Conservation (phyloP, 352 stramenopile genomes). For the Phytophthora rubi region DNA sequence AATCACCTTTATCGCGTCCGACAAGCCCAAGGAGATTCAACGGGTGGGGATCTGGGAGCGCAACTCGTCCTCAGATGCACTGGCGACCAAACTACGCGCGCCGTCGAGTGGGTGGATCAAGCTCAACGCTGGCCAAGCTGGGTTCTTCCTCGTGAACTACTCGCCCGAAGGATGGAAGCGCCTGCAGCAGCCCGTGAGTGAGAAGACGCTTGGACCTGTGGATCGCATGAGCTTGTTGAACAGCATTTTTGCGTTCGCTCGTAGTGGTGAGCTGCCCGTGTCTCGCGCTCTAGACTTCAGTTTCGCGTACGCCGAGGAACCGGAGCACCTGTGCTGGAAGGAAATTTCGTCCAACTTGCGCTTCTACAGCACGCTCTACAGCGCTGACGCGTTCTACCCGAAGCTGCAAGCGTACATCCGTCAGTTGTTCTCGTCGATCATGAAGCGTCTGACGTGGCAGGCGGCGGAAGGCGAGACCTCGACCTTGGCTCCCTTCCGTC, state of each 20-base stretch:
- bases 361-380: constrained; percentile 71
- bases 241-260: constrained; percentile 93
- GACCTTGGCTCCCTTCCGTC: constrained; percentile 65
- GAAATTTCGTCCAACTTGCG: constrained; percentile 71
- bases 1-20: constrained; percentile 67
- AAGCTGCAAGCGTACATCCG: constrained; percentile 72
- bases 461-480: constrained; percentile 46
- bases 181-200: constrained; percentile 70
- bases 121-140: constrained; percentile 95
- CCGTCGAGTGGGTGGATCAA: constrained; percentile 87
- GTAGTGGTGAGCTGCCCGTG: constrained; percentile 59
- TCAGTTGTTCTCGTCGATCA: constrained; percentile 59
- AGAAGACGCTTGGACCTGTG: constrained; percentile 65
- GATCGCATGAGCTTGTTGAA: constrained; percentile 95
- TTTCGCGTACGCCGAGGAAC: constrained; percentile 62
- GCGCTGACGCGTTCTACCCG: constrained; percentile 63
- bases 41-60: constrained; percentile 67
- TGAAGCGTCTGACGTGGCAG: constrained; percentile 64
- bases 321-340: constrained; percentile 81
- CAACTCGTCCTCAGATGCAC: constrained; percentile 40
- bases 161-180: constrained; percentile 82
- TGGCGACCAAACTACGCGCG: constrained; percentile 58
- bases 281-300: constrained; percentile 73
- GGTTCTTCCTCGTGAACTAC: constrained; percentile 96
- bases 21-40: constrained; percentile 55